phyloP scores from a whole-genome alignment of 2,329 filamentous ascomycete genomes.

The Exophiala aquamarina region DNA sequence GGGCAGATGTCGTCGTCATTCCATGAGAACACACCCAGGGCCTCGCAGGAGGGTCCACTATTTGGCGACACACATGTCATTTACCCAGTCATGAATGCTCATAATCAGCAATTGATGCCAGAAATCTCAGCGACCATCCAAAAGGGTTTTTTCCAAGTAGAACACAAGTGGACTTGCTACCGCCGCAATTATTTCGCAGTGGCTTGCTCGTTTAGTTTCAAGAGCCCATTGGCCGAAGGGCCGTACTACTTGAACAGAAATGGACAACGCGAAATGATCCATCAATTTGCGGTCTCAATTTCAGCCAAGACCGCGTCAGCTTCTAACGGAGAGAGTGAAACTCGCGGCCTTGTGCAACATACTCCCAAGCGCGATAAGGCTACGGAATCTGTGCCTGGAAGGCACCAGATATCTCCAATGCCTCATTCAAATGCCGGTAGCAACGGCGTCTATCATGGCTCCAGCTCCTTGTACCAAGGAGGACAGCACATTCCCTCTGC shows the following conservation, averaged over 20 bases:
- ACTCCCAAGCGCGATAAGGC: slow-evolving; percentile 90
- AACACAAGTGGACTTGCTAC: slow-evolving; percentile 89
- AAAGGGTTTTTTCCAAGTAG: slow-evolving; percentile 82
- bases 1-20: slow-evolving; percentile 14
- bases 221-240: slow-evolving; percentile 56
- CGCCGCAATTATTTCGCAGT: slow-evolving; percentile 89
- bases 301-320: slow-evolving; percentile 61
- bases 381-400: slow-evolving; percentile 70
- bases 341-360: slow-evolving; percentile 82
- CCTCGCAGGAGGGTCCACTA: slow-evolving; percentile 41
- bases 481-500: slow-evolving; percentile 14
- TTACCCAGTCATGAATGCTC: slow-evolving; percentile 36
- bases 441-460: slow-evolving; percentile 14
- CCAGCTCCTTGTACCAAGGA: slow-evolving; percentile 13
- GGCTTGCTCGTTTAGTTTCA: slow-evolving; percentile 72
- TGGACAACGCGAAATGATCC: slow-evolving; percentile 57
- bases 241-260: slow-evolving; percentile 58
- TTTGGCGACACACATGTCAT: slow-evolving; percentile 42
- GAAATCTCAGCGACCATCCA: slow-evolving; percentile 80
- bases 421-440: slow-evolving; percentile 7
- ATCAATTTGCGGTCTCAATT: slow-evolving; percentile 78
- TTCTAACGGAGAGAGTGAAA: slow-evolving; percentile 71
- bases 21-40: slow-evolving; percentile 23
- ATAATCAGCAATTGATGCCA: slow-evolving; percentile 57
- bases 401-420: slow-evolving; percentile 21